These are phyloP conservation scores for Candida sojae DNA, from an alignment of 1,139 yeast genomes.

Conservation along the genomic window DNA sequence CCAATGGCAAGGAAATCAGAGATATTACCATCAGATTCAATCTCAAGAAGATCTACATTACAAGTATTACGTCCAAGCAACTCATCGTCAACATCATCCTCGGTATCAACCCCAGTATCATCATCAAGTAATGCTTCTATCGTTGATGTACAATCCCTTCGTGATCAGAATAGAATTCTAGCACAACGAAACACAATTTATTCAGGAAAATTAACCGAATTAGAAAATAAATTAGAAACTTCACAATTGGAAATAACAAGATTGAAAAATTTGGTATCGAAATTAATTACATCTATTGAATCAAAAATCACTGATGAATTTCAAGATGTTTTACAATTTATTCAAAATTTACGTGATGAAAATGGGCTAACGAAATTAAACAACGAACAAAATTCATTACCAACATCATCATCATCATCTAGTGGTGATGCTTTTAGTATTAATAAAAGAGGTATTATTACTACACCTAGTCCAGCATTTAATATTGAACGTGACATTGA, in stretches of 20 bases:
- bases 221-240: constrained; percentile 51
- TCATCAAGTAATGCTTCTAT: background rate
- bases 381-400: no score
- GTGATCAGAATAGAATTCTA: constrained; percentile 50
- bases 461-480: background rate
- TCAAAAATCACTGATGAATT: constrained; percentile 40
- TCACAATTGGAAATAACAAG: constrained; percentile 48
- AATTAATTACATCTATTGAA: constrained; percentile 8
- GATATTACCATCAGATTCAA: background rate
- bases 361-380: no score
- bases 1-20: constrained; percentile 7
- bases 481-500: background rate
- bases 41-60: background rate
- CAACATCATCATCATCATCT: no score
- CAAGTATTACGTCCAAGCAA: background rate
- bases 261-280: constrained; percentile 22
- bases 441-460: no score
- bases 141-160: constrained; percentile 2
- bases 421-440: background rate
- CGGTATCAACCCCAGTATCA: background rate
- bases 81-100: constrained; percentile 1
- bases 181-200: constrained; percentile 58
- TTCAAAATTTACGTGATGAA: constrained; percentile 12
- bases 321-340: constrained; percentile 36
- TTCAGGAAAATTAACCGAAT: constrained; percentile 46